A percentile compares a stretch with the other conserved stretches of the same genome.
These are phyloP conservation scores for Giardia duodenalis DNA, from an alignment of 208 protist species.

Conservation along the genomic window DNA sequence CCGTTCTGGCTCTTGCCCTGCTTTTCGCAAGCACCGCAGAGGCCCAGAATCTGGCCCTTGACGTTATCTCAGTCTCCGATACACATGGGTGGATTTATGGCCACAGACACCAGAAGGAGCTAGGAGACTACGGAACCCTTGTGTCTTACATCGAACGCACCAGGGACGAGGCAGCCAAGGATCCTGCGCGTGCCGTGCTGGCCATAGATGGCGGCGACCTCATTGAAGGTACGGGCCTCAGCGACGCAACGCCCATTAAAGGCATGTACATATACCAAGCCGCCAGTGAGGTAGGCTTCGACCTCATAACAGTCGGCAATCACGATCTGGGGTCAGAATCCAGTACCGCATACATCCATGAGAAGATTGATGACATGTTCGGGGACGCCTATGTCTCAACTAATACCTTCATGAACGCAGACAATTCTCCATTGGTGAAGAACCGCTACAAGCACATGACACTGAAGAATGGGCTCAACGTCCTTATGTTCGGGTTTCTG, in stretches of 20 bases:
- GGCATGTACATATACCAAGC: neutral
- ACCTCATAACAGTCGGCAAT: neutral
- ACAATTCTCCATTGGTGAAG: neutral
- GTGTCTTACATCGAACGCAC: neutral
- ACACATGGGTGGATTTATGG: constrained; percentile 3
- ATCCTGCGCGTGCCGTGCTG: neutral
- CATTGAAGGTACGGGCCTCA: neutral
- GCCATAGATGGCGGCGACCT: neutral
- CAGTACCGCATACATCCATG: neutral
- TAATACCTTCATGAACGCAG: neutral
- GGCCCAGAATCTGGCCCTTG: neutral
- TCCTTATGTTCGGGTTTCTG: neutral
- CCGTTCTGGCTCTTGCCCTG: neutral
- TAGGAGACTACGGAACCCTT: neutral
- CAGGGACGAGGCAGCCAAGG: neutral
- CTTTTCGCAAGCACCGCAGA: neutral
- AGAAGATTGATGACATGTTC: neutral
- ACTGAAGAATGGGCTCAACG: neutral
- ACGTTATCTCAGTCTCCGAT: neutral
- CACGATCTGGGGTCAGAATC: neutral
- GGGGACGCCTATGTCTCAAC: neutral
- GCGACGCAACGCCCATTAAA: neutral
- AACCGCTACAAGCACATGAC: neutral
- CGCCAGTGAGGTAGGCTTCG: neutral
- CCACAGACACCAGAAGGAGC: neutral